Percentiles rank a stretch among this genome's conserved stretches.
phyloP scores from a whole-genome alignment of 139 green algal species.

The Penium margaritaceum region DNA sequence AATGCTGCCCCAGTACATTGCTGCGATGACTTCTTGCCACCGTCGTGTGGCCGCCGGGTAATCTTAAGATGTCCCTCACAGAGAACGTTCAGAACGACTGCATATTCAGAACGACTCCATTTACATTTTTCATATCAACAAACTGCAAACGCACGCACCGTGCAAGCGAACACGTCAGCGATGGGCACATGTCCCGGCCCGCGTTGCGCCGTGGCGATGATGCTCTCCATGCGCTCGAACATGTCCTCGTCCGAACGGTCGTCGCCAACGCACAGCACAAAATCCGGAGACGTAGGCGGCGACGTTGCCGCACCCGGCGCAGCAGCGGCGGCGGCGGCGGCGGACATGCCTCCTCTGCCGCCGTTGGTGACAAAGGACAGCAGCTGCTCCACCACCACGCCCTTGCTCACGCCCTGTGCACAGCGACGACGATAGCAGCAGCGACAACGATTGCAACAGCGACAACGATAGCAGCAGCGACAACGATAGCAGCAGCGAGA shows the following conservation, averaged over 20 bases:
- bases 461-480: too few species aligned
- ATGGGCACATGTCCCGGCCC: background rate
- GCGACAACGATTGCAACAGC: too few species aligned
- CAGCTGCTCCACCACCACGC: slow-evolving; percentile 39
- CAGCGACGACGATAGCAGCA: too few species aligned
- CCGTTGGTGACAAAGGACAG: too few species aligned
- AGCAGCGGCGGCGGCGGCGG: background rate
- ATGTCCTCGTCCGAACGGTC: slow-evolving; percentile 96
- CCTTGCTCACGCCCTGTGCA: slow-evolving; percentile 38
- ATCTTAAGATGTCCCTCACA: too few species aligned
- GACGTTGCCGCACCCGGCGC: too few species aligned
- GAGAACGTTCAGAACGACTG: too few species aligned
- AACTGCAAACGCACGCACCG: slow-evolving; percentile 8
- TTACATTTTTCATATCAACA: background rate
- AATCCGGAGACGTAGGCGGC: slow-evolving; percentile 62
- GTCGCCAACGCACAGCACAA: slow-evolving; percentile 95
- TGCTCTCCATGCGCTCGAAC: slow-evolving; percentile 82
- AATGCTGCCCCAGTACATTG: too few species aligned
- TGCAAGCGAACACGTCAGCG: slow-evolving; percentile 72
- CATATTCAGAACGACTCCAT: background rate
- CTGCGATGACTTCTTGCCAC: too few species aligned
- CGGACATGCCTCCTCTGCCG: too few species aligned
- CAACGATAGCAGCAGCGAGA: too few species aligned
- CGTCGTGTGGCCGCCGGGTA: too few species aligned
- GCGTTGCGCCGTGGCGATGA: slow-evolving; percentile 42